Conservation (phyloP, 1,284 basidiomycete species). For the Trichosporon faecale region DNA sequence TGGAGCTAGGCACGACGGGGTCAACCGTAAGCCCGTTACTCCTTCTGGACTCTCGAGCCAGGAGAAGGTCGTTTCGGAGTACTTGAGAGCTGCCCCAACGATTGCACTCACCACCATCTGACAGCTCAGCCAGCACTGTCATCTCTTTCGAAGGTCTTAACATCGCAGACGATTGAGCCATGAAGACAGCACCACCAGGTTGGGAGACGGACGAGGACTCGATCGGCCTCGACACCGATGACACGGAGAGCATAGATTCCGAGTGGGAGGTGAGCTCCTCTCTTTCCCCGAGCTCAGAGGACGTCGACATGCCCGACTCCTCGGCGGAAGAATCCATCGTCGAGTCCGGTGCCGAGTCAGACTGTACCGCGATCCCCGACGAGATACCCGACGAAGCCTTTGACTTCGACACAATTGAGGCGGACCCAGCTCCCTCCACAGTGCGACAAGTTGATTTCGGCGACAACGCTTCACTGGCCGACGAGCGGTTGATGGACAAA, state of each 20-base stretch:
- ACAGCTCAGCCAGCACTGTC: neutral
- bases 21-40: neutral
- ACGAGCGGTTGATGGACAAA: neutral
- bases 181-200: neutral
- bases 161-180: neutral
- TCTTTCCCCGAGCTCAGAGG: neutral
- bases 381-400: neutral
- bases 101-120: neutral
- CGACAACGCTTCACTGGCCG: neutral
- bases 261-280: neutral
- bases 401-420: neutral
- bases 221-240: neutral
- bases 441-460: neutral
- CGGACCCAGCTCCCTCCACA: neutral
- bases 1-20: neutral
- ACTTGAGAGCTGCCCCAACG: neutral
- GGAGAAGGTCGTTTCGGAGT: neutral
- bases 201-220: neutral
- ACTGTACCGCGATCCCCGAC: neutral
- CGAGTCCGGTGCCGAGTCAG: neutral
- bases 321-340: neutral
- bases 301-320: neutral
- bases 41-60: neutral
- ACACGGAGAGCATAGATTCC: neutral
- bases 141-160: neutral